Base-by-base conservation (phyloP, 2,329 filamentous ascomycete species). In the Diaporthe ilicicola region DNA sequence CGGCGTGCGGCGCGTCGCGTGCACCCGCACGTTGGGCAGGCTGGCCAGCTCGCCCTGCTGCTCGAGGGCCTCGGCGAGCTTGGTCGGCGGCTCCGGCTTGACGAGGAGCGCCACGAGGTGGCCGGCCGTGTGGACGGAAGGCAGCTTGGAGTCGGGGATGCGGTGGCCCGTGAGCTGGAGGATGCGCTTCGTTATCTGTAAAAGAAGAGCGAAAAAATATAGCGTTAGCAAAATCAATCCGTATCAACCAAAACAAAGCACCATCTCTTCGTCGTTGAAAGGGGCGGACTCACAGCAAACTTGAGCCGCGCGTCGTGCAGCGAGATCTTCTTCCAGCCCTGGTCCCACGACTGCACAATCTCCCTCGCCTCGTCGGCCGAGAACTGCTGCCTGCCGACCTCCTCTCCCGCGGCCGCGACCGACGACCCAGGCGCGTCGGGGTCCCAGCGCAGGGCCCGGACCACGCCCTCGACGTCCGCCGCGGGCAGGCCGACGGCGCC, bases 91-190 rank as follows among this genome's bases (percentile, higher is more conserved):
- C 37, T 88, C 85, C 32, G 86, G 84, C 73, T 83, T 85, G 71
- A 84, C 77, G 2, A 92, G 81, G 55, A 88, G 80, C 32, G 84
- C 82, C 51, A 93, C 80, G 65, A 93, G 80, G 34, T 86, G 80
- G 69, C 84, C 83, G 46, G 90, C 84, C 10, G 86, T 90, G 65
- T 80, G 81, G 72, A 90, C 84, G 54, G 84, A 83, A 62, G 84
- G 82, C 72, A 97, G 87, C 75, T 88, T 87, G 56, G 89, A 84
- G 81, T 98, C 95, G 19, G 92, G 86, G 74, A 97, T 85, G 71
- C 89, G 88, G 73, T 91, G 89, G 72, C 94, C 93, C n/a, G 92
- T 95, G 72, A 97, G 86, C 79, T 96, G 93, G 79, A 92, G 90
- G 73, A 94, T 84, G 71, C 94, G 91, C 83, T 97, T 97, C 77